Percentiles rank a stretch among this genome's conserved stretches.
Conservation (phyloP, 305 asterid genomes). For the Fraxinus albicans region DNA sequence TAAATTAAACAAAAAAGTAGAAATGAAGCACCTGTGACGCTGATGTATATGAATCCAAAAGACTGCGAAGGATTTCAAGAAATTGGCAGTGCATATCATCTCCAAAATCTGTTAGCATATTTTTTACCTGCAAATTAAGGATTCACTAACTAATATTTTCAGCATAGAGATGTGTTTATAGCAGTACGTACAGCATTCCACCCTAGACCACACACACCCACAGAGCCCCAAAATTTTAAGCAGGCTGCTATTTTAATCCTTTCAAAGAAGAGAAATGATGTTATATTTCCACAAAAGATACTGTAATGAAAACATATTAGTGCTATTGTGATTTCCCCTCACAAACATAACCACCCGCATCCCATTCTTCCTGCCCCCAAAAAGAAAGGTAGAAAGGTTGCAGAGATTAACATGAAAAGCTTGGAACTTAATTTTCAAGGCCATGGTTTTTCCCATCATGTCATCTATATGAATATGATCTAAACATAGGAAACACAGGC, state of each 20-base stretch:
- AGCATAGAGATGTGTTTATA: not conserved
- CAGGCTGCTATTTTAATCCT: not conserved
- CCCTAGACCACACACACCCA: not conserved
- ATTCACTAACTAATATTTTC: conserved; percentile 1
- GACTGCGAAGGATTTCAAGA: conserved; percentile 95
- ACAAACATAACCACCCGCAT: not conserved
- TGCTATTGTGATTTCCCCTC: not conserved
- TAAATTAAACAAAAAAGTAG: not conserved
- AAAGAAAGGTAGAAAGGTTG: not conserved
- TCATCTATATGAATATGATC: not conserved
- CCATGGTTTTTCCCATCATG: not conserved
- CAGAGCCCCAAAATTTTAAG: not conserved
- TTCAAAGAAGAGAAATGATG: not conserved
- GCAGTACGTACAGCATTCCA: not conserved
- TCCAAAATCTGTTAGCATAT: conserved; percentile 88
- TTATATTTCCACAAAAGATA: not conserved
- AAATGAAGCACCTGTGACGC: conserved; percentile 62
- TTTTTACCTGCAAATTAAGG: conserved; percentile 67
- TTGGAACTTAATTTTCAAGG: not conserved
- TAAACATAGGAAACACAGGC: not conserved
- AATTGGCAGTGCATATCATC: conserved; percentile 98
- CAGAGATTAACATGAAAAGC: not conserved
- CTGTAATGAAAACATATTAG: not conserved
- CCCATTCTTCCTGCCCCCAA: not conserved
- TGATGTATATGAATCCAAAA: conserved; percentile 72